phyloP scores from a whole-genome alignment of 2,329 filamentous ascomycete genomes.

The Colletotrichum eleusines region DNA sequence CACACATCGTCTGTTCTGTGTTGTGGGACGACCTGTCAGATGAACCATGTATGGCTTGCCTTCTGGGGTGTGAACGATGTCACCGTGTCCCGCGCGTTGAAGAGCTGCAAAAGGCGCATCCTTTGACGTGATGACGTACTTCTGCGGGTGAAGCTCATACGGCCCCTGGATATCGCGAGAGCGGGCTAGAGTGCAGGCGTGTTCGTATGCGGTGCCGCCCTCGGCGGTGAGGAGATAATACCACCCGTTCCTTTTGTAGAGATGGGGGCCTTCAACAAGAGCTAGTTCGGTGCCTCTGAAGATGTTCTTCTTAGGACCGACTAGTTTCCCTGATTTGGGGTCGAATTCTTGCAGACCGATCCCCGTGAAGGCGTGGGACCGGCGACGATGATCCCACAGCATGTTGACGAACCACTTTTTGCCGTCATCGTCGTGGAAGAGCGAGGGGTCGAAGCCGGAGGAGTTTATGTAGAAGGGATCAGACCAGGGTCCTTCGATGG shows the following conservation, averaged over 20 bases:
- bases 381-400: conserved; percentile 65
- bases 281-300: conserved; percentile 67
- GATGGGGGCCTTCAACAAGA: conserved; percentile 68
- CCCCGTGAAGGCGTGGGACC: conserved; percentile 64
- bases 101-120: conserved; percentile 62
- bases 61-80: conserved; percentile 66
- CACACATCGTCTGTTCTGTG: conserved; percentile 64
- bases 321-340: conserved; percentile 59
- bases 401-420: conserved; percentile 70
- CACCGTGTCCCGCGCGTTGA: conserved; percentile 66
- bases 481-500: conserved; percentile 71
- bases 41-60: conserved; percentile 67
- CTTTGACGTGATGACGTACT: conserved; percentile 68
- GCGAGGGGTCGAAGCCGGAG: conserved; percentile 72
- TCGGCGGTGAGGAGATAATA: conserved; percentile 72
- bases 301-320: conserved; percentile 67
- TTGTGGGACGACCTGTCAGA: conserved; percentile 63
- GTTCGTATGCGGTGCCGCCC: conserved; percentile 70
- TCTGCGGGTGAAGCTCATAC: conserved; percentile 70
- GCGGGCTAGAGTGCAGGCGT: conserved; percentile 70
- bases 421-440: conserved; percentile 70
- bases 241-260: conserved; percentile 69
- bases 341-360: conserved; percentile 71
- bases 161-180: conserved; percentile 68
- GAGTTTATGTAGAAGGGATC: conserved; percentile 71